phyloP scores from a whole-genome alignment of 2,329 filamentous ascomycete genomes.

The Monosporascus ibericus region DNA sequence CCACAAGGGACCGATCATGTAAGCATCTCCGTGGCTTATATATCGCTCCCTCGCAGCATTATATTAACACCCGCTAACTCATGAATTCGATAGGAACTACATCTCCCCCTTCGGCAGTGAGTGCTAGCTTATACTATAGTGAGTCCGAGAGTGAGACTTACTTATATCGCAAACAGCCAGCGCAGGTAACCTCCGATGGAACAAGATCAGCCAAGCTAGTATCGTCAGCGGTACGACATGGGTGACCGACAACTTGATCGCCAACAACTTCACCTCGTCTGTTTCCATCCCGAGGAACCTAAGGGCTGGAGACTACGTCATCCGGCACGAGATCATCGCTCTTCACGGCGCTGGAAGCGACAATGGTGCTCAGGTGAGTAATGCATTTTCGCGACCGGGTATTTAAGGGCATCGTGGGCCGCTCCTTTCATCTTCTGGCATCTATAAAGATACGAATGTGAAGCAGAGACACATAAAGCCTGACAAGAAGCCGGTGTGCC shows the following conservation, averaged over 20 bases:
- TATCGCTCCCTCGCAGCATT: too few relatives aligned
- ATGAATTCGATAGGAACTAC: slow-evolving; percentile 16
- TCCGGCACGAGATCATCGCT: slow-evolving; percentile 45
- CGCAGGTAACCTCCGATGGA: slow-evolving; percentile 42
- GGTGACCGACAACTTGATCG: slow-evolving; percentile 44
- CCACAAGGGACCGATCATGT: slow-evolving; percentile 29
- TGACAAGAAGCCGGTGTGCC: too few relatives aligned
- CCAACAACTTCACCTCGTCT: slow-evolving; percentile 35
- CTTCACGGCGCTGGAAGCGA: slow-evolving; percentile 34
- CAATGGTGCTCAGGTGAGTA: slow-evolving; percentile 23
- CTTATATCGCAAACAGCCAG: slow-evolving; percentile 30
- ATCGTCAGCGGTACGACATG: slow-evolving; percentile 41
- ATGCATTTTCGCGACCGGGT: neutral
- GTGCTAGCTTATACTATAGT: slow-evolving; percentile 10
- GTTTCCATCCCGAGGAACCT: slow-evolving; percentile 37
- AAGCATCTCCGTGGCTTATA: too few relatives aligned
- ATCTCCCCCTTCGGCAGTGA: slow-evolving; percentile 28
- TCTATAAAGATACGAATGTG: too few relatives aligned
- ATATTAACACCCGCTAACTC: too few relatives aligned
- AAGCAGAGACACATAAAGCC: too few relatives aligned
- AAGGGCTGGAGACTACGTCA: slow-evolving; percentile 41
- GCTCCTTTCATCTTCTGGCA: too few relatives aligned
- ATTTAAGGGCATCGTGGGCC: too few relatives aligned
- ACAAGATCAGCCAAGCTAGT: slow-evolving; percentile 51
- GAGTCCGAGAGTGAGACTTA: too few relatives aligned